Percentiles rank a stretch among this genome's conserved stretches.
Conservation (phyloP, 2,329 filamentous ascomycete species). For the Sordariomycetes sp. region DNA sequence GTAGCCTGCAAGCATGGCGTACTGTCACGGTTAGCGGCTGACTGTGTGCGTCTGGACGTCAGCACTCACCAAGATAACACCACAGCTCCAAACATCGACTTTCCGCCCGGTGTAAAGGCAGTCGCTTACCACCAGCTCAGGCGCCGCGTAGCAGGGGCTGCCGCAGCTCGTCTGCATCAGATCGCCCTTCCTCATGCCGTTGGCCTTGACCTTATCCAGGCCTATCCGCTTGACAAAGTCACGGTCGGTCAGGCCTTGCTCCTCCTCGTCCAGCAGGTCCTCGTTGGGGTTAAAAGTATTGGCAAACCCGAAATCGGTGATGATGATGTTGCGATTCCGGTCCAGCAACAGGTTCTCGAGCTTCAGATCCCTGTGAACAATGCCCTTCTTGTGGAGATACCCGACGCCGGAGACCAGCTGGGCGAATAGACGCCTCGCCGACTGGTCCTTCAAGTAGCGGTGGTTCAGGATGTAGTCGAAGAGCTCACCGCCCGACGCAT, state of each 20-base stretch:
- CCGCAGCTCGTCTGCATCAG: slow-evolving; percentile 99
- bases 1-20: slow-evolving; percentile 97
- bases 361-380: slow-evolving; percentile 94
- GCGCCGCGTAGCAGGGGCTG: slow-evolving; percentile 94
- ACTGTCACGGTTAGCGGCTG: slow-evolving; percentile 57
- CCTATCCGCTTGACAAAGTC: slow-evolving; percentile 81
- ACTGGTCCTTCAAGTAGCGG: slow-evolving; percentile 88
- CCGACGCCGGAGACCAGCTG: slow-evolving; percentile 94
- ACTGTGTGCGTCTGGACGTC: too few species aligned
- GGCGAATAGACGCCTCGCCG: slow-evolving; percentile 83
- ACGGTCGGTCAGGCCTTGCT: slow-evolving; percentile 76
- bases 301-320: slow-evolving; percentile 97
- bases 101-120: slow-evolving; percentile 95
- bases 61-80: slow-evolving; percentile 82
- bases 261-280: slow-evolving; percentile 82
- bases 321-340: slow-evolving; percentile 97
- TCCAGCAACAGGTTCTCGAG: slow-evolving; percentile 92
- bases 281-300: slow-evolving; percentile 92
- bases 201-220: slow-evolving; percentile 68
- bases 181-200: slow-evolving; percentile 77
- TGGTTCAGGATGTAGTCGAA: slow-evolving; percentile 98
- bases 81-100: slow-evolving; percentile 98
- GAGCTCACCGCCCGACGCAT: slow-evolving; percentile 92
- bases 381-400: slow-evolving; percentile 96
- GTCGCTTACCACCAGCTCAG: slow-evolving; percentile 94